Percentiles rank a stretch among this genome's conserved stretches.
These are phyloP conservation scores for Phytopythium chamaehyphon DNA, from an alignment of 352 stramenopile genomes.

Conservation along the genomic window DNA sequence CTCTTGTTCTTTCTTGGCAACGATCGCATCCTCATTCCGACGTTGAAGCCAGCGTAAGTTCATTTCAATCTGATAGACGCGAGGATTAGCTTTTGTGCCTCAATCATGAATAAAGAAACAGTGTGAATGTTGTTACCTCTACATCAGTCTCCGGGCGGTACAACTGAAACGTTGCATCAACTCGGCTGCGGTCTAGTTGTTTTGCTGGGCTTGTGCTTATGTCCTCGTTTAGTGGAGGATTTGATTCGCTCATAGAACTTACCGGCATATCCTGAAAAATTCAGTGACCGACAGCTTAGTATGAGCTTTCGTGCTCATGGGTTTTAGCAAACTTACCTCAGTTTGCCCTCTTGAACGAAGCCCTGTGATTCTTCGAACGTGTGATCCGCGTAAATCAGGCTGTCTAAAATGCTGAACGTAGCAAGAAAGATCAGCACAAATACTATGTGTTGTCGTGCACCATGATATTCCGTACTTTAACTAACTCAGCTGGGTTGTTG, in stretches of 20 bases:
- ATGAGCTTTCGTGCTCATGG: no score
- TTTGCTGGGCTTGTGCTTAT: neutral
- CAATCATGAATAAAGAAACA: constrained; percentile 1
- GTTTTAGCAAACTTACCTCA: constrained; percentile 10
- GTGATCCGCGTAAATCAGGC: constrained; percentile 53
- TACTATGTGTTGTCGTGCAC: no score
- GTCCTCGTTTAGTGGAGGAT: no score
- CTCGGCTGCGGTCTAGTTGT: constrained; percentile 16
- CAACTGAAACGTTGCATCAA: constrained; percentile 48
- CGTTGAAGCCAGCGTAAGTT: constrained; percentile 65
- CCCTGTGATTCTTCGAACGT: constrained; percentile 66
- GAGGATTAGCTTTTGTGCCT: neutral
- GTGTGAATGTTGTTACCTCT: constrained; percentile 27
- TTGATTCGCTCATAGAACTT: no score
- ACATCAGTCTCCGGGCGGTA: constrained; percentile 64
- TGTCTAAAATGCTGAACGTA: constrained; percentile 44
- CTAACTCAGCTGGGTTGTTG: no score
- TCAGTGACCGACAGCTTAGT: no score
- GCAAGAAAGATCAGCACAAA: neutral
- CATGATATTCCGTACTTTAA: no score
- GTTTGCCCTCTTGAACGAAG: constrained; percentile 22
- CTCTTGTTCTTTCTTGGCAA: constrained; percentile 41
- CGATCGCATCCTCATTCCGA: constrained; percentile 40
- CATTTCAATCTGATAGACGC: constrained; percentile 38
- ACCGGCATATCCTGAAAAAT: no score